These are phyloP conservation scores for Nitzschia sp. DNA, from an alignment of 108 stramenopile species.

Conservation along the genomic window DNA sequence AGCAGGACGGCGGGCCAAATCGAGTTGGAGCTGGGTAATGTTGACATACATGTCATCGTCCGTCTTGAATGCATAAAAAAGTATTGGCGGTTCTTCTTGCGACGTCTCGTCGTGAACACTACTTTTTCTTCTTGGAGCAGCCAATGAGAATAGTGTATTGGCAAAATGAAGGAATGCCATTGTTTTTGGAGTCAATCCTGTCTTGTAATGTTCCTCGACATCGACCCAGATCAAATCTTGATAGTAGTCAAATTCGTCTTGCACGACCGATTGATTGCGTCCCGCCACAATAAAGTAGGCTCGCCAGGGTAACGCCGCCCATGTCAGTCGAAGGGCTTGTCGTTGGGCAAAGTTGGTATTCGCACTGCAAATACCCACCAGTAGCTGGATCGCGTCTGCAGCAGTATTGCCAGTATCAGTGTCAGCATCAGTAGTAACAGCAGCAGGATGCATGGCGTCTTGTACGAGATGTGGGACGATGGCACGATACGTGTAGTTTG, in stretches of 20 bases:
- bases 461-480: background rate
- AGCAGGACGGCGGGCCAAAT: background rate
- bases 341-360: background rate
- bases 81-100: too few relatives aligned
- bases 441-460: too few relatives aligned
- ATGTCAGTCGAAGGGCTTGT: conserved; percentile 1
- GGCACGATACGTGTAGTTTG: background rate
- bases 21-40: background rate
- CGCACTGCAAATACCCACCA: background rate
- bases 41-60: conserved; percentile 4
- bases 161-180: background rate
- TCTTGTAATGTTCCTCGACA: conserved; percentile 1
- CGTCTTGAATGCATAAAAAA: background rate
- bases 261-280: background rate
- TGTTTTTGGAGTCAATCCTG: background rate
- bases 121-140: background rate
- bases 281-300: background rate
- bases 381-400: background rate
- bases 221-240: conserved; percentile 5
- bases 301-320: background rate
- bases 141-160: background rate
- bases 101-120: too few relatives aligned
- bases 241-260: background rate
- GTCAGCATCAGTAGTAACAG: too few relatives aligned
- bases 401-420: background rate